Conservation (phyloP, 805 yeast species). For the Priceomyces haplophilus region DNA sequence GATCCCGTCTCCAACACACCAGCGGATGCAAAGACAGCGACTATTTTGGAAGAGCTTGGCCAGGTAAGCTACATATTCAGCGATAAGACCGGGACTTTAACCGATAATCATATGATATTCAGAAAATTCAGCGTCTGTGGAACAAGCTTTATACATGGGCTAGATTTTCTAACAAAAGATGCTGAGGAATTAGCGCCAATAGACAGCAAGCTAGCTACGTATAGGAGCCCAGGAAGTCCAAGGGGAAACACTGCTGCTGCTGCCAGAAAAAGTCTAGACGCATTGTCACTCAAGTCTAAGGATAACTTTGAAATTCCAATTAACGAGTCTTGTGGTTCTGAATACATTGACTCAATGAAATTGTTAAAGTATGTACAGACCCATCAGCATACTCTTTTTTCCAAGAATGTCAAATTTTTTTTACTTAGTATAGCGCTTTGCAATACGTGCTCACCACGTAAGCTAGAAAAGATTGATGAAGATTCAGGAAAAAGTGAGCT, state of each 20-base stretch:
- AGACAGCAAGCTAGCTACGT: conserved; percentile 1
- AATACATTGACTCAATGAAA: conserved; percentile 52
- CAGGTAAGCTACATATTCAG: conserved; percentile 94
- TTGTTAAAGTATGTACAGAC: conserved; percentile 67
- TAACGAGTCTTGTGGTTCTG: conserved; percentile 41
- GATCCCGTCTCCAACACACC: conserved; percentile 81
- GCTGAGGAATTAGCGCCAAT: background rate
- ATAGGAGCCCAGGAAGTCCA: conserved; percentile 5
- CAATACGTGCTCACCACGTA: conserved; percentile 83
- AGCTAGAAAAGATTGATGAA: conserved; percentile 18
- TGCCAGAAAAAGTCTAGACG: conserved; percentile 34
- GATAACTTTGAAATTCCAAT: conserved; percentile 49
- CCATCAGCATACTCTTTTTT: conserved; percentile 65
- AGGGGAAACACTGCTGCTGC: conserved; percentile 29
- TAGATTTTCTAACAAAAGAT: conserved; percentile 41
- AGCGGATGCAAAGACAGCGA: conserved; percentile 92
- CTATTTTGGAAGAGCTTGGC: conserved; percentile 93
- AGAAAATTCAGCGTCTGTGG: conserved; percentile 87
- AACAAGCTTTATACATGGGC: conserved; percentile 81
- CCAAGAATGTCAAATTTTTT: conserved; percentile 75
- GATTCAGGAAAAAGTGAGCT: conserved; percentile 8
- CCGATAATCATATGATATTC: conserved; percentile 92
- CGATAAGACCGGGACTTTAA: conserved; percentile 95
- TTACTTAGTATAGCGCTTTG: conserved; percentile 80
- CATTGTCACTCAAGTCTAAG: conserved; percentile 19